Conservation (phyloP, 1,284 basidiomycete species). For the Sanghuangporus weigelae region DNA sequence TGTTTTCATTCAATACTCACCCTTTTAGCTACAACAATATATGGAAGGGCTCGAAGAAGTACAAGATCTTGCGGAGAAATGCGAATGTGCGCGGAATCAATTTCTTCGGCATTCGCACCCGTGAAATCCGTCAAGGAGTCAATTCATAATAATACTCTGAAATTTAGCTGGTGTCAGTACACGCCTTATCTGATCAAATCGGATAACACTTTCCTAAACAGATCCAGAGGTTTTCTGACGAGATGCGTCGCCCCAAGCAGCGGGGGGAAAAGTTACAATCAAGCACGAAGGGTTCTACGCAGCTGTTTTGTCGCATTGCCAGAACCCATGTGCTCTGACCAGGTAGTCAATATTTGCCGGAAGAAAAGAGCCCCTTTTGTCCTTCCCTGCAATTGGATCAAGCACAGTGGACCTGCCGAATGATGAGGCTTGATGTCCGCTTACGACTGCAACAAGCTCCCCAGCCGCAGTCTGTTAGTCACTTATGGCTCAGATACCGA, state of each 20-base stretch:
- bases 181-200: conserved; percentile 8
- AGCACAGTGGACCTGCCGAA: no score
- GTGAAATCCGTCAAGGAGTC: conserved; percentile 9
- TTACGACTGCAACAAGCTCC: no score
- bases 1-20: background rate
- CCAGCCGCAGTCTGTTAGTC: no score
- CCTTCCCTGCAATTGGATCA: no score
- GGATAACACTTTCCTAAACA: background rate
- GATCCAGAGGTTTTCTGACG: background rate
- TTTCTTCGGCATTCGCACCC: conserved; percentile 7
- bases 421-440: no score
- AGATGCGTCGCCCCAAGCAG: background rate
- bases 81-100: background rate
- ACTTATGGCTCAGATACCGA: no score
- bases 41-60: conserved; percentile 5
- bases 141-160: background rate
- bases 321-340: no score
- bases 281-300: background rate
- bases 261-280: background rate
- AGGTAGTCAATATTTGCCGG: no score
- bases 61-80: background rate
- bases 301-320: no score
- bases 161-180: background rate
- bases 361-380: no score
- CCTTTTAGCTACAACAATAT: background rate